Evolutionary conservation across 2,329 filamentous ascomycete species (phyloP), one percentile per base, ranked within the genome.

Genomic region (Arthroderma sp.): DNA sequence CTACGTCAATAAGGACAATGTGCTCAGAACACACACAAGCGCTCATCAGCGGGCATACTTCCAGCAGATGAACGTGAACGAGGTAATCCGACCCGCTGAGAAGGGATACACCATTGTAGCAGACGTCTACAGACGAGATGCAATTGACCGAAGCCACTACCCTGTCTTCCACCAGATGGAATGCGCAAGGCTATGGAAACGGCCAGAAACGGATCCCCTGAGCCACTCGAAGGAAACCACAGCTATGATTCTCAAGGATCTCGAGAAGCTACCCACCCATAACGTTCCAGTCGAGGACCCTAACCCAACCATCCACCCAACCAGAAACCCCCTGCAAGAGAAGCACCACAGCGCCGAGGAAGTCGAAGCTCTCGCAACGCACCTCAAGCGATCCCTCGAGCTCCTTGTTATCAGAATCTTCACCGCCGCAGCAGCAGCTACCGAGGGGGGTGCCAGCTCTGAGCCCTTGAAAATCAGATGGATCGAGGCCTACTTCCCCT

Each of bases 111-210:
- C 94, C 31, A 84, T 98, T 60, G 83, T 83, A 48, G 91, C 89
- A 27, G 91, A 98, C 62, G 91, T 98, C 11, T 98, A 96, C 64
- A 79, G 91, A 37, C 77, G 91, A 52, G 91, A 98, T 74, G 88
- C 89, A 46, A 83, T 98, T 57, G 91, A 98, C 65, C 78, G 85
- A 46, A 91, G 82, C 54, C 91, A 98, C 66, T 96, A 96, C 65
- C 91, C 91, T 0, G 79, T 94, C 47, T 98, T 98, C 65, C 91
- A 98, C 66, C 91, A 98, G 68, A 96, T 96, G 88, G 91, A 98
- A 63, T 89, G 87, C 8, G 89, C 89, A 6, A 75, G 83, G 54
- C 82, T 87, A 44, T 98, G 91, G 89, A 83, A 91, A 58, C 77
- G 86, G 6, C 70, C 62, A 2, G 47, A 50, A 6, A 51, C 46